phyloP scores from a whole-genome alignment of 805 yeast genomes.

The Pichia rugopelliculosa region DNA sequence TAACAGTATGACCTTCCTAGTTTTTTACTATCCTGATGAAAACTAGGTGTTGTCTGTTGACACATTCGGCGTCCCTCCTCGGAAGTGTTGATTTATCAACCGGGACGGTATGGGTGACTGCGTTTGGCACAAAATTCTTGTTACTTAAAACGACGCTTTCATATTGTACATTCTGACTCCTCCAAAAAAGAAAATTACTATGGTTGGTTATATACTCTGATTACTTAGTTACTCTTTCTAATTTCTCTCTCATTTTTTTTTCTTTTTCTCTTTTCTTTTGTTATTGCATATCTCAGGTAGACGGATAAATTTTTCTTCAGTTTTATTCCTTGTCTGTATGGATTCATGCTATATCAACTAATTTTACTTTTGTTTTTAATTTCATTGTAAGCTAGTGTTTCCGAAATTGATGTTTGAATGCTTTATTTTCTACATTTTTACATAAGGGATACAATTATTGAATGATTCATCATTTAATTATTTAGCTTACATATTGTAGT shows the following conservation, averaged over 20 bases:
- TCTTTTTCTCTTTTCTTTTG: not conserved
- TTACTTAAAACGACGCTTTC: slow-evolving; percentile 27
- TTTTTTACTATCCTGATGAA: slow-evolving; percentile 57
- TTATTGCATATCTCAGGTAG: slow-evolving; percentile 19
- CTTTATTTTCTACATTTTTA: not conserved
- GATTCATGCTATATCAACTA: slow-evolving; percentile 17
- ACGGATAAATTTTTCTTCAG: slow-evolving; percentile 1
- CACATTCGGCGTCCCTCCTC: slow-evolving; percentile 28
- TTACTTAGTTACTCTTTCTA: not conserved
- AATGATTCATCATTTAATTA: not conserved
- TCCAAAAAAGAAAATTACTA: not conserved
- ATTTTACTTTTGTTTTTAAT: not conserved
- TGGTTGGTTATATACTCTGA: not conserved
- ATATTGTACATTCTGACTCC: slow-evolving; percentile 28
- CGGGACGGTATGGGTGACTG: slow-evolving; percentile 27
- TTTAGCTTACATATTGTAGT: slow-evolving; percentile 2
- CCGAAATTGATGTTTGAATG: slow-evolving; percentile 14
- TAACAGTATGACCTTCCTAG: slow-evolving; percentile 52
- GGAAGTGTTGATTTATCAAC: slow-evolving; percentile 12
- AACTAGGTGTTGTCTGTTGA: slow-evolving; percentile 43
- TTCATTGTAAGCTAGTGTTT: slow-evolving; percentile 3
- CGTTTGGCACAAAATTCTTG: slow-evolving; percentile 32
- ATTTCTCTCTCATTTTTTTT: too few relatives aligned
- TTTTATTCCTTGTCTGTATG: slow-evolving; percentile 16
- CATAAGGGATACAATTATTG: not conserved